Base-by-base conservation (phyloP, 1,139 yeast species). In the Hanseniaspora sp. region DNA sequence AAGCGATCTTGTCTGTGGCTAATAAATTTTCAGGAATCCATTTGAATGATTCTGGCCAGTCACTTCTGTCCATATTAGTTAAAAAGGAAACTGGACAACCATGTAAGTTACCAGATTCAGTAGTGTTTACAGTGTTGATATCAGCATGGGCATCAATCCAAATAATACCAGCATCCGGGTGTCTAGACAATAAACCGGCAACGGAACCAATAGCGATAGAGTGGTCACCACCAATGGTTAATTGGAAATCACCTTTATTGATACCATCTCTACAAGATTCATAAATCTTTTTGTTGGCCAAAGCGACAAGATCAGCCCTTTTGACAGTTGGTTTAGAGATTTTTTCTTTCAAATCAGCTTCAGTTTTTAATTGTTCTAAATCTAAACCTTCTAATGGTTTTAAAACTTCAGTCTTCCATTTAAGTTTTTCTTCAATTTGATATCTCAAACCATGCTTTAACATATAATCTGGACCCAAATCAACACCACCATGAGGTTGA, bases 81-180 rank as follows among this genome's bases (percentile, higher is more conserved):
- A 90, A 73, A 67, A 92, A 92, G 5, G 96, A 80, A 43, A 92
- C 86, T 7, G 98, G 98, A 68, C 97, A 90, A 3, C 98, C 98
- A 68, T 92, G 98, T 62, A 92, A 75, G 69, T 92, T 92, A 47
- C 98, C 98, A 11, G 92, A 80, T 45, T 78, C 84, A 6, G 97
- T 82, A 13, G 90, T 80, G 48, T 74, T 74, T n/a, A 96, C 88
- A 1, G 96, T 84, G 73, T 92, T 92, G 65, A 92, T 82, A 68
- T 92, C 98, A 37, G 97, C 96, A 67, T 92, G 98, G 1, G 98
- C 98, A 70, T 92, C 98, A 61, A 92, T 84, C 98, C 98, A 92
- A 59, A 92, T 68, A 49, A 92, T 76, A 64, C 95, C 87, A 33
- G 95, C 88, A 60, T 88, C 86, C 23, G 96, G 96, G 67, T 85